phyloP scores from a whole-genome alignment of 2,329 filamentous ascomycete species.

The Neopestalotiopsis rosae region DNA sequence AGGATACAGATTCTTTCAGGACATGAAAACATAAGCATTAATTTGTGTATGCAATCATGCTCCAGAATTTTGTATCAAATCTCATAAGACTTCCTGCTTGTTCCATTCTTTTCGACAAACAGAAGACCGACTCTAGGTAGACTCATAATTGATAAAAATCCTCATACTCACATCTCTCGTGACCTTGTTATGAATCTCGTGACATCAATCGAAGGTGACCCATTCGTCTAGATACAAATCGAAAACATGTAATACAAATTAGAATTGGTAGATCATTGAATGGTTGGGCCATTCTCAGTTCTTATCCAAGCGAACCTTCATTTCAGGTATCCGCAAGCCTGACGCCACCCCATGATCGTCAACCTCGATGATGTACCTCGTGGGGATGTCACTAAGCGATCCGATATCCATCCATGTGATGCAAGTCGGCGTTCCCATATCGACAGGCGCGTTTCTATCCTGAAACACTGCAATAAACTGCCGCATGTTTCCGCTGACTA shows the following conservation, averaged over 20 bases:
- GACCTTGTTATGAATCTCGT: too few relatives aligned
- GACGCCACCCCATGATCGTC: neutral
- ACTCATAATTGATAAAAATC: neutral
- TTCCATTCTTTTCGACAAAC: neutral
- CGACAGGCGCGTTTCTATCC: conserved; percentile 33
- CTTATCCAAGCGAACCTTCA: neutral
- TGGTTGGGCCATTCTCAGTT: neutral
- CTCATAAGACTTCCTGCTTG: neutral
- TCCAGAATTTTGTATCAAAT: neutral
- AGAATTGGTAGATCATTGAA: too few relatives aligned
- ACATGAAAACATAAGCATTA: neutral
- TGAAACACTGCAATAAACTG: conserved; percentile 39
- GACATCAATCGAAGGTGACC: too few relatives aligned
- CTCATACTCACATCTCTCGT: too few relatives aligned
- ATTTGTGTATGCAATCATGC: neutral
- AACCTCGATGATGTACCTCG: conserved; percentile 8
- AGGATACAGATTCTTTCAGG: neutral
- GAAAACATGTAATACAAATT: too few relatives aligned
- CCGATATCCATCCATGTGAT: conserved; percentile 32
- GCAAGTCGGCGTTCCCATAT: conserved; percentile 40
- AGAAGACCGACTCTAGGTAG: neutral
- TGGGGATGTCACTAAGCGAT: neutral
- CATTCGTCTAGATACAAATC: too few relatives aligned
- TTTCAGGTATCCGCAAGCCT: conserved; percentile 9
- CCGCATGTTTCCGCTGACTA: conserved; percentile 23